Percentiles rank a stretch among this genome's conserved stretches.
Conservation (phyloP, 805 yeast species). For the Pichia nanzhaoensis region DNA sequence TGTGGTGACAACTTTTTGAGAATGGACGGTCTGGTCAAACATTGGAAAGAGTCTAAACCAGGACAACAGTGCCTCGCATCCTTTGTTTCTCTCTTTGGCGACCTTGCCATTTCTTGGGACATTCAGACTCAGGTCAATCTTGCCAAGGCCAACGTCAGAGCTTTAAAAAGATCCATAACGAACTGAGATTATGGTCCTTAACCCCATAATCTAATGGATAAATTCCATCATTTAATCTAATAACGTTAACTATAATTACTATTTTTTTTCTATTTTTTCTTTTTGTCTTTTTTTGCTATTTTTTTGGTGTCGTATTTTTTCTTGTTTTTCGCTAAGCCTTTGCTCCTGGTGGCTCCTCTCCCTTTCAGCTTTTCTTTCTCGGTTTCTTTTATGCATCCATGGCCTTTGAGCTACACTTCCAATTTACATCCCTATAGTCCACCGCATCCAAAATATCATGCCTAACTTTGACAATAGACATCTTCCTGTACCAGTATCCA, state of each 20-base stretch:
- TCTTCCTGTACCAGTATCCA: slow-evolving; percentile 2
- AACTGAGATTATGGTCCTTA: too few relatives aligned
- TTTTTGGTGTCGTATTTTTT: too few relatives aligned
- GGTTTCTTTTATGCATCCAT: background rate
- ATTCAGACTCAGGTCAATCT: background rate
- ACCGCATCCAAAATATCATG: background rate
- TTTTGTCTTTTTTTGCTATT: too few relatives aligned
- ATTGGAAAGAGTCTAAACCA: slow-evolving; percentile 3
- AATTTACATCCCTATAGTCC: too few relatives aligned
- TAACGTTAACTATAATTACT: too few relatives aligned
- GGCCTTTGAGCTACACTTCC: background rate
- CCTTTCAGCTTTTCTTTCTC: background rate
- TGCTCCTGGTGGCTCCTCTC: slow-evolving; percentile 7
- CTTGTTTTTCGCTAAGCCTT: slow-evolving; percentile 5
- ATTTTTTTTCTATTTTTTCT: too few relatives aligned
- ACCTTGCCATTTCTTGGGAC: background rate
- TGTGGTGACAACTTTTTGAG: slow-evolving; percentile 5
- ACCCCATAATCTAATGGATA: too few relatives aligned
- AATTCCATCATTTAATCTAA: too few relatives aligned
- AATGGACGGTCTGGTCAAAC: slow-evolving; percentile 7
- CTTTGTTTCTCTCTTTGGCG: background rate
- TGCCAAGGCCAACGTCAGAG: background rate
- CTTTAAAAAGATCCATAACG: background rate
- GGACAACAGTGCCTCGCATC: slow-evolving; percentile 1
- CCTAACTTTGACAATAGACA: slow-evolving; percentile 3